These are phyloP conservation scores for Eutypella sp. DNA, from an alignment of 2,329 filamentous ascomycete species.

Conservation along the genomic window DNA sequence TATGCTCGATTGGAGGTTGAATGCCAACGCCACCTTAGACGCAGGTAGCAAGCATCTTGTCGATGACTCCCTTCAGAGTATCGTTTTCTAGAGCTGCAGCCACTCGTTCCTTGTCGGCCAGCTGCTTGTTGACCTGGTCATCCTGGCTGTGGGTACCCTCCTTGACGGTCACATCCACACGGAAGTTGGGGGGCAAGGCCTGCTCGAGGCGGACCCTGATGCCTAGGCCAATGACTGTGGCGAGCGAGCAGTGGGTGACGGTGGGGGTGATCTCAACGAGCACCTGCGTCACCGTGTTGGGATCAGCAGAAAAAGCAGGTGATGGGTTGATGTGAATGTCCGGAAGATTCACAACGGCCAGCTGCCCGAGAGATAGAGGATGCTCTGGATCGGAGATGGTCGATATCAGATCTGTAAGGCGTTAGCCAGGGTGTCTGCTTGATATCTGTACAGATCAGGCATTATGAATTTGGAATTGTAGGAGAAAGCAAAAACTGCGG, in stretches of 20 bases:
- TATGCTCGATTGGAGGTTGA: too few relatives aligned
- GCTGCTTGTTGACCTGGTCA: slow-evolving; percentile 93
- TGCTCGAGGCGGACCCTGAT: slow-evolving; percentile 89
- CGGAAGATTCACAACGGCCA: slow-evolving; percentile 92
- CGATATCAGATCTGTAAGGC: slow-evolving; percentile 73
- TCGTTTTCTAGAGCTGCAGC: slow-evolving; percentile 93
- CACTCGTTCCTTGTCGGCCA: slow-evolving; percentile 93
- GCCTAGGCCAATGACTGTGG: slow-evolving; percentile 91
- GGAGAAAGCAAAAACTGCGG: too few relatives aligned
- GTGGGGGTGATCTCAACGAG: slow-evolving; percentile 90
- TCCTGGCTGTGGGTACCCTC: slow-evolving; percentile 93
- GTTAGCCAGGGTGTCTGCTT: slow-evolving; percentile 13
- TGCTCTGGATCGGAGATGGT: slow-evolving; percentile 96
- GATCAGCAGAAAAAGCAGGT: slow-evolving; percentile 49
- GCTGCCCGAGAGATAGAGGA: slow-evolving; percentile 84
- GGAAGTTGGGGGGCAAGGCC: slow-evolving; percentile 83
- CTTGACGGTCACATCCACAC: slow-evolving; percentile 90
- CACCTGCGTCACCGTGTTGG: slow-evolving; percentile 62
- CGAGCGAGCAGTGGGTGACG: slow-evolving; percentile 93
- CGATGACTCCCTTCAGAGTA: slow-evolving; percentile 78
- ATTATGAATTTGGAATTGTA: not conserved
- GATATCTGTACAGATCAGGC: not conserved
- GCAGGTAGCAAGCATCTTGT: slow-evolving; percentile 91
- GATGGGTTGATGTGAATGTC: slow-evolving; percentile 78
- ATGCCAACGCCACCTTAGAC: slow-evolving; percentile 35